Conservation (phyloP, 306 rosid genomes). For the Pyrus bretschneideri region DNA sequence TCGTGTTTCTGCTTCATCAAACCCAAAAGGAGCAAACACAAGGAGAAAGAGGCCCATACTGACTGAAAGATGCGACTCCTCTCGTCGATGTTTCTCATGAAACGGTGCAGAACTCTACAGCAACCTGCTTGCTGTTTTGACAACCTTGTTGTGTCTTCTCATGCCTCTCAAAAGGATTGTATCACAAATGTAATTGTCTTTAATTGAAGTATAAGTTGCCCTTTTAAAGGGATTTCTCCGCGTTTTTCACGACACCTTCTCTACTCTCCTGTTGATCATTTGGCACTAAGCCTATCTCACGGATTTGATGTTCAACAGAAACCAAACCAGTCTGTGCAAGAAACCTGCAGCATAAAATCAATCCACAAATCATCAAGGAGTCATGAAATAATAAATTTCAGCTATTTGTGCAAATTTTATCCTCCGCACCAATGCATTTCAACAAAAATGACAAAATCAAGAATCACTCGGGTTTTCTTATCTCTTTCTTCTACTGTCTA, state of each 20-base stretch:
- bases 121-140: conserved; percentile 4
- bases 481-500: background rate
- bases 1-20: conserved; percentile 53
- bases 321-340: conserved; percentile 81
- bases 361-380: conserved; percentile 2
- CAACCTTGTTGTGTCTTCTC: background rate
- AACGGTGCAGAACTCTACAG: conserved; percentile 5
- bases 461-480: background rate
- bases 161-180: conserved; percentile 11
- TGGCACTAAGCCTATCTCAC: conserved; percentile 56
- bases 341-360: conserved; percentile 49
- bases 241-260: conserved; percentile 19
- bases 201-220: background rate
- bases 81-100: background rate
- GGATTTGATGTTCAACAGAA: conserved; percentile 72
- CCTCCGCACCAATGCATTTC: background rate
- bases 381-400: conserved; percentile 5
- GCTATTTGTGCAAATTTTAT: background rate
- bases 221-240: conserved; percentile 12
- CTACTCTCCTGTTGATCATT: conserved; percentile 31
- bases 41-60: conserved; percentile 36
- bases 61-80: conserved; percentile 21
- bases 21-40: conserved; percentile 33
- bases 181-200: background rate
- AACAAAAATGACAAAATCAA: background rate